Evolutionary conservation across 2,329 filamentous ascomycete species (phyloP).

Genomic region (Malbranchea zuffiana): DNA sequence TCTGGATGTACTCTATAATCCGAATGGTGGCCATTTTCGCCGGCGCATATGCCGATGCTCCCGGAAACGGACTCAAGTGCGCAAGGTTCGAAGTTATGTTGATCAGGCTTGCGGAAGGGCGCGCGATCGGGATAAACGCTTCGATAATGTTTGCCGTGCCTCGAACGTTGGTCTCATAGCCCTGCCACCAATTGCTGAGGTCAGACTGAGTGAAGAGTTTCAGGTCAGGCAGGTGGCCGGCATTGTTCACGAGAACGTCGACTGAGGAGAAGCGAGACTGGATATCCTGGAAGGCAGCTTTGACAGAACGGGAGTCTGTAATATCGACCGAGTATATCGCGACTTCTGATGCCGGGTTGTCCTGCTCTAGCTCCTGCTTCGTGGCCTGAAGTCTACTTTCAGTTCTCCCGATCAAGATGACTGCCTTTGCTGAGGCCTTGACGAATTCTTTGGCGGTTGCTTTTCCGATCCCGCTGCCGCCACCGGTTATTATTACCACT

Average conservation of each 20-base stretch:
- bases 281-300: slow-evolving; percentile 11
- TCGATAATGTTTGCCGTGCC: slow-evolving; percentile 3
- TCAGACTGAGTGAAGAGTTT: slow-evolving; percentile 8
- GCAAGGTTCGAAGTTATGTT: slow-evolving; percentile 16
- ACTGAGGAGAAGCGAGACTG: slow-evolving; percentile 5
- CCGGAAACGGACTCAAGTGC: slow-evolving; percentile 12
- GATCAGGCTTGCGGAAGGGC: slow-evolving; percentile 8
- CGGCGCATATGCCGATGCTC: slow-evolving; percentile 28
- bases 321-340: too few species aligned
- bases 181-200: slow-evolving; percentile 17
- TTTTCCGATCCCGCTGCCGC: slow-evolving; percentile 20
- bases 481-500: slow-evolving; percentile 24
- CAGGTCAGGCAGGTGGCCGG: slow-evolving; percentile 14
- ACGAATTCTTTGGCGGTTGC: slow-evolving; percentile 25
- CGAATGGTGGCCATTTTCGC: slow-evolving; percentile 36
- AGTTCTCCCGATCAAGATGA: background rate
- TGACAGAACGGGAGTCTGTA: slow-evolving; percentile 25
- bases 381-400: background rate
- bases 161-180: slow-evolving; percentile 16
- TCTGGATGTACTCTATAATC: slow-evolving; percentile 34
- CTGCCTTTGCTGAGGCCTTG: slow-evolving; percentile 26
- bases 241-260: slow-evolving; percentile 21
- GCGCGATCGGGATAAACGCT: background rate
- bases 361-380: slow-evolving; percentile 1
- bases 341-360: too few species aligned